Base-by-base conservation (phyloP, 768 basidiomycete genomes). In the Termitomyces sp. region DNA sequence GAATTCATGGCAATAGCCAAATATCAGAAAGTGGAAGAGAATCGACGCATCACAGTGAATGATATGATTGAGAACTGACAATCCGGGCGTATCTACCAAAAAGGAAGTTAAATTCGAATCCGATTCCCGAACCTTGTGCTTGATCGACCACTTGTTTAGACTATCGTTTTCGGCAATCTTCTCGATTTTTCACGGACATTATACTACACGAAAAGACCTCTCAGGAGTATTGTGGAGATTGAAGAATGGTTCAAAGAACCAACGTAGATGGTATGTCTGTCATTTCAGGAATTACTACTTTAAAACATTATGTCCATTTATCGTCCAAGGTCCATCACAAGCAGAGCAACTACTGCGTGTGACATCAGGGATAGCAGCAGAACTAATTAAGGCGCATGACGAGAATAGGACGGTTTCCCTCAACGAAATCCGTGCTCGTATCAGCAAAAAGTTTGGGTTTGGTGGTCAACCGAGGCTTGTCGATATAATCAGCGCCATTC, bases 401-500 rank as follows among this genome's bases (percentile, higher is more conserved):
- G 77, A 84, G 33, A 86, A 86, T 62, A 76, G 85, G 61, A 80
- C 85, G 0, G 85, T 96, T 54, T 94, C 93, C 8, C 77, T 99
- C 55, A 98, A 97, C 66, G 86, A 88, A 53, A 80, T 98, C 48
- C 88, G 96, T 43, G 80, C 88, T 43, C 87, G 86, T 65, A 81
- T 95, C 72, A 91, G 92, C 70, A 98, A 98, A 77, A 94, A 94
- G 71, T 87, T 86, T 68, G 86, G 83, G 5, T 89, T 87, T 65
- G 86, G 89, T 36, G 91, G 91, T 32, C 89, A 96, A 0, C 97
- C 97, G 0, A 74, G 97, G 47, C 81, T 99, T 20, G 96, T 98
- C 46, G 97, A 99, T 70, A 98, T 99, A 66, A 94, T 99, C 72
- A 92, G 93, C 61, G 97, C 97, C 38, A 96, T 98, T 51, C 97